Base-by-base conservation (phyloP, 2,329 filamentous ascomycete species). In the Coleophoma eucalyptorum region DNA sequence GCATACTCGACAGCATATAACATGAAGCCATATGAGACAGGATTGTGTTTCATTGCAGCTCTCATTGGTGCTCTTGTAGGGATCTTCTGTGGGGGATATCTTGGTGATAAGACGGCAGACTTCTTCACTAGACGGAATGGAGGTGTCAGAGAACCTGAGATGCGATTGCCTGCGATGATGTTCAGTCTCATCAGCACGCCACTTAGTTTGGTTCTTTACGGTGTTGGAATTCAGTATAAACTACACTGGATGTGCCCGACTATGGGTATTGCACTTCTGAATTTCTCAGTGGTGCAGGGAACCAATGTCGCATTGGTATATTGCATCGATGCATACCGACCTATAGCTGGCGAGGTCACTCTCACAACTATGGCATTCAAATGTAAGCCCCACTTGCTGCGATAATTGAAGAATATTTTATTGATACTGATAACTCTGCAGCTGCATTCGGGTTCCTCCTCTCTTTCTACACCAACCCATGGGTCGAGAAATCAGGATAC, bases 381-480 rank as follows among this genome's bases (percentile, higher is more conserved):
- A 64, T 76, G 74, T 73, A 56, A 66, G 73, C 16, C 2, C 10
- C 4, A 26, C 26, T 26, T 7, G 26, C 26, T 8, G 26, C 10
- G 26, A 26, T 8, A 7, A 6, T 7, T 26, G 26, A 5, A 6
- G 26, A 6, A 8, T 5, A 8, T 50, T 26, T 26, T 26, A 6
- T 8, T 26, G 26, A 26, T 26, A 8, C 26, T 26, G 10, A 26
- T 20, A 13, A 20, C 2, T 5, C 1, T 5, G 19, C 51, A 77
- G 74, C 77, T 15, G 62, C 74, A 7, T 81, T 83, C 58, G 79
- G 78, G 4, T 83, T 83, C 60, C 65, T 83, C 1, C 68, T 83
- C 1, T 79, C 75, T 0, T 83, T 83, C 59, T 83, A 83, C 60
- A 82, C 78, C 1, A 83, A 83, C 58, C 72, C 77, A 0, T 83